A percentile compares a stretch with the other conserved stretches of the same genome.
These are phyloP conservation scores for Silybum marianum DNA, from an alignment of 129 eudicot species.

Conservation along the genomic window DNA sequence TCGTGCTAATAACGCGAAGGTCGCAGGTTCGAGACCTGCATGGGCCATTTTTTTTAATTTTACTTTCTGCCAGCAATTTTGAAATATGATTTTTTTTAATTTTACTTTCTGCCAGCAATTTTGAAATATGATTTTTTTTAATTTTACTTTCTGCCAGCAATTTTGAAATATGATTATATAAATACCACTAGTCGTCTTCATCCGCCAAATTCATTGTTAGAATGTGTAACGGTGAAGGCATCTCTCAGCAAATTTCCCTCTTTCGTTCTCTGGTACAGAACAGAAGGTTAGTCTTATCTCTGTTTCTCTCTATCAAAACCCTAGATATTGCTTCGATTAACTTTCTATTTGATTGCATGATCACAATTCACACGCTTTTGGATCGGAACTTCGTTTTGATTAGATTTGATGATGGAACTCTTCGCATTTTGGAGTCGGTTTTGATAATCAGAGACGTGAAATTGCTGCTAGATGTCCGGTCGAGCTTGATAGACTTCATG, in stretches of 20 bases:
- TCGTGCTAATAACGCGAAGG: constrained; percentile 98
- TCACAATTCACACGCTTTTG: background rate
- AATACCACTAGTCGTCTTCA: background rate
- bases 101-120: background rate
- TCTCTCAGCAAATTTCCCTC: constrained; percentile 53
- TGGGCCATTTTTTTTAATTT: constrained; percentile 45
- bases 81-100: background rate
- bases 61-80: background rate
- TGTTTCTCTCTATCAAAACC: background rate
- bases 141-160: background rate
- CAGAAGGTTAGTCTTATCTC: constrained; percentile 41
- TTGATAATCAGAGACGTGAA: constrained; percentile 55
- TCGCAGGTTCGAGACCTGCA: constrained; percentile 99
- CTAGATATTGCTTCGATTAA: background rate
- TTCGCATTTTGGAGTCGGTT: constrained; percentile 57
- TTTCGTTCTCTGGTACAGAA: constrained; percentile 56
- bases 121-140: background rate
- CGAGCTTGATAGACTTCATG: constrained; percentile 53
- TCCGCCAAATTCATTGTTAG: background rate
- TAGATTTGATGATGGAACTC: constrained; percentile 65
- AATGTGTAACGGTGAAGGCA: constrained; percentile 35
- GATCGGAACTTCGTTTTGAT: background rate
- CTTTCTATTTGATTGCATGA: background rate
- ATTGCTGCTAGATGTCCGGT: constrained; percentile 42
- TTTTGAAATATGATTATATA: background rate